These are phyloP conservation scores for Colletotrichum tamarilloi DNA, from an alignment of 2,329 filamentous ascomycete genomes.

Conservation along the genomic window DNA sequence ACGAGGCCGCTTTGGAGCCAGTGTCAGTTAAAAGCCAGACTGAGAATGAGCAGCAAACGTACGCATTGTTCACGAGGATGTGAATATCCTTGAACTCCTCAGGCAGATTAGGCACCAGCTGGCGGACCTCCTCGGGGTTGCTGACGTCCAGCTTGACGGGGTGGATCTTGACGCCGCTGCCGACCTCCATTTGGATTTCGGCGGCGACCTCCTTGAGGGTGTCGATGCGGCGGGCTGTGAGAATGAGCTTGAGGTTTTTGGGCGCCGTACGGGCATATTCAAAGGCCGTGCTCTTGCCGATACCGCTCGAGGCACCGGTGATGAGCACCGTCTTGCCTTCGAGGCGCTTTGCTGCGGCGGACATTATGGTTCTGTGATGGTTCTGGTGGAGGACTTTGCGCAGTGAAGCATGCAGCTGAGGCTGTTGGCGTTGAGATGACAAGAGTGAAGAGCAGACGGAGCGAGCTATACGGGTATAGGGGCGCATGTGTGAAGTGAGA, in stretches of 20 bases:
- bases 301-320: slow-evolving; percentile 93
- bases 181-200: slow-evolving; percentile 81
- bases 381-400: not conserved
- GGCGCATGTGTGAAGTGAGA: slow-evolving; percentile 14
- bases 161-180: slow-evolving; percentile 82
- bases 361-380: slow-evolving; percentile 50
- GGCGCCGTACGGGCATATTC: slow-evolving; percentile 93
- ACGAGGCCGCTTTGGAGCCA: slow-evolving; percentile 76
- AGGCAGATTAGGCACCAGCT: slow-evolving; percentile 79
- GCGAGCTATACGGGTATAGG: not conserved
- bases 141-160: slow-evolving; percentile 90
- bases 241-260: slow-evolving; percentile 81
- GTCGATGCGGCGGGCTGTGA: slow-evolving; percentile 90
- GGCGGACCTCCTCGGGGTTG: slow-evolving; percentile 77
- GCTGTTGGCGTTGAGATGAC: not conserved
- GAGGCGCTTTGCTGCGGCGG: slow-evolving; percentile 81
- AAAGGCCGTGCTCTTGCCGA: slow-evolving; percentile 84
- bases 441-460: slow-evolving; percentile 10
- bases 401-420: slow-evolving; percentile 5
- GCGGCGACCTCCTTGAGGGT: slow-evolving; percentile 79
- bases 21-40: slow-evolving; percentile 26
- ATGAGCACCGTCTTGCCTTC: slow-evolving; percentile 92
- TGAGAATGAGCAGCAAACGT: slow-evolving; percentile 49
- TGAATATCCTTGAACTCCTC: slow-evolving; percentile 87
- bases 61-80: slow-evolving; percentile 97